Percentiles rank a stretch among this genome's conserved stretches.
Conservation (phyloP, 2,329 filamentous ascomycete genomes). For the Aspergillus melleus region DNA sequence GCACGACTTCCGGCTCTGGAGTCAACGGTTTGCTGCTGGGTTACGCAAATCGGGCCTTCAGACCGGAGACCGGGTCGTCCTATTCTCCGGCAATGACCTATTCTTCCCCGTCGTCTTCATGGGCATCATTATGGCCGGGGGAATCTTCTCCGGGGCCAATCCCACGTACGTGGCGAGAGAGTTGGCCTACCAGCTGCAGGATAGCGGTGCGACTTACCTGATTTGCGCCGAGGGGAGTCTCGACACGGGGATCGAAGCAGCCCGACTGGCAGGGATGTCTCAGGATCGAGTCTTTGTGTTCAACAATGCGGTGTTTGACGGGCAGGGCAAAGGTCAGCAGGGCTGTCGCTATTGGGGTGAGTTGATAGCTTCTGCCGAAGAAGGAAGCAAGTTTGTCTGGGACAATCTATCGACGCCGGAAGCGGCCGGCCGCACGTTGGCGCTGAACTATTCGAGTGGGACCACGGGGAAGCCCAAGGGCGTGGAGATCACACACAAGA, state of each 20-base stretch:
- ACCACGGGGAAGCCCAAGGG: constrained; percentile 84
- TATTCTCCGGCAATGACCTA: constrained; percentile 72
- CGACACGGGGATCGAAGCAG: constrained; percentile 66
- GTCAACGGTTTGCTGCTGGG: constrained; percentile 71
- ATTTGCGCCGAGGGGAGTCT: constrained; percentile 60
- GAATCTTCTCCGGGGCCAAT: constrained; percentile 75
- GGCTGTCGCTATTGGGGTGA: constrained; percentile 64
- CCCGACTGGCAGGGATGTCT: constrained; percentile 57
- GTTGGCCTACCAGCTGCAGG: constrained; percentile 71
- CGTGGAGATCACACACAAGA: constrained; percentile 75
- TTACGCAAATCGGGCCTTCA: constrained; percentile 64
- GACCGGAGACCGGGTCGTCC: constrained; percentile 67
- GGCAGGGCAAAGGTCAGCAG: constrained; percentile 34
- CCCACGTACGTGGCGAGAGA: constrained; percentile 69
- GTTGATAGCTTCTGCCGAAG: constrained; percentile 54
- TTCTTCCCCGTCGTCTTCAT: constrained; percentile 71
- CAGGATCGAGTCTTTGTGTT: constrained; percentile 63
- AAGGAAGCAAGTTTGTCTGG: constrained; percentile 65
- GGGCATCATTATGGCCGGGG: constrained; percentile 74
- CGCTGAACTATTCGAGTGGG: constrained; percentile 72
- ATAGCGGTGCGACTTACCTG: constrained; percentile 68
- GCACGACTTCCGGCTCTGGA: constrained; percentile 65
- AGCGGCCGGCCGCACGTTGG: constrained; percentile 43
- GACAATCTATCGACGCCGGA: constrained; percentile 46
- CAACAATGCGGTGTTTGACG: constrained; percentile 56